These are phyloP conservation scores for Cladosporium oxysporum DNA, from an alignment of 2,329 filamentous ascomycete species.

Conservation along the genomic window DNA sequence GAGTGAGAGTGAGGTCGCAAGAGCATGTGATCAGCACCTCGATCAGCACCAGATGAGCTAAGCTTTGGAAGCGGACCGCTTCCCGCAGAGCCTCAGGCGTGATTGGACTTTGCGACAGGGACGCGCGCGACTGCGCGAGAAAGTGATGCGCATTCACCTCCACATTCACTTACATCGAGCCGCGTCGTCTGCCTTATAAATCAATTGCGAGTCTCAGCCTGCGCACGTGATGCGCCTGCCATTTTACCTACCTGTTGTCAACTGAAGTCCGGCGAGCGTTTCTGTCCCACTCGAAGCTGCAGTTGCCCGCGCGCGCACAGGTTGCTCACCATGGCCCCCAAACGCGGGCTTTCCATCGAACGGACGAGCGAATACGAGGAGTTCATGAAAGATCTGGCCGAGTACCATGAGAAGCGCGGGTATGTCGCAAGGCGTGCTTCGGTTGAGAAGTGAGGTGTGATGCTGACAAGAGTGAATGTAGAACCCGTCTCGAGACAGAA, in stretches of 20 bases:
- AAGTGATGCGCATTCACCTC: conserved; percentile 1
- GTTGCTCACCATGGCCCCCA: conserved; percentile 45
- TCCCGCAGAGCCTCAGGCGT: conserved; percentile 10
- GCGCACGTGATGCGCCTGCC: conserved; percentile 7
- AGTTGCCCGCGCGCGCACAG: conserved; percentile 10
- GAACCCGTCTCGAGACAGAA: conserved; percentile 73
- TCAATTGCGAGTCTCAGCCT: neutral
- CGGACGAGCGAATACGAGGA: conserved; percentile 68
- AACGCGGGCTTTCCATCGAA: conserved; percentile 50
- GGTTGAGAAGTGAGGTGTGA: neutral
- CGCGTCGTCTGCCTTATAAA: neutral
- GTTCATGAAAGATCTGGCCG: conserved; percentile 72
- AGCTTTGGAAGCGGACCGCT: neutral
- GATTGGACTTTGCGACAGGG: conserved; percentile 12
- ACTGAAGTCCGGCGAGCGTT: neutral
- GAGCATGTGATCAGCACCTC: neutral
- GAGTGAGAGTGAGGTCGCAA: conserved; percentile 1
- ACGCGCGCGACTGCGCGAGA: conserved; percentile 10
- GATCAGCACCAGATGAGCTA: neutral
- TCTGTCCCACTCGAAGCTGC: neutral
- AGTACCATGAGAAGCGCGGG: conserved; percentile 78
- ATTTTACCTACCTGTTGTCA: neutral
- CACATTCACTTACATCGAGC: conserved; percentile 1
- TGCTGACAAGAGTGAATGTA: conserved; percentile 34
- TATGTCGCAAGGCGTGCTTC: conserved; percentile 36